Evolutionary conservation across 371 early-diverging fungal species (phyloP), one percentile per base, ranked within the genome.

Genomic region (Rhizomucor pusillus): DNA sequence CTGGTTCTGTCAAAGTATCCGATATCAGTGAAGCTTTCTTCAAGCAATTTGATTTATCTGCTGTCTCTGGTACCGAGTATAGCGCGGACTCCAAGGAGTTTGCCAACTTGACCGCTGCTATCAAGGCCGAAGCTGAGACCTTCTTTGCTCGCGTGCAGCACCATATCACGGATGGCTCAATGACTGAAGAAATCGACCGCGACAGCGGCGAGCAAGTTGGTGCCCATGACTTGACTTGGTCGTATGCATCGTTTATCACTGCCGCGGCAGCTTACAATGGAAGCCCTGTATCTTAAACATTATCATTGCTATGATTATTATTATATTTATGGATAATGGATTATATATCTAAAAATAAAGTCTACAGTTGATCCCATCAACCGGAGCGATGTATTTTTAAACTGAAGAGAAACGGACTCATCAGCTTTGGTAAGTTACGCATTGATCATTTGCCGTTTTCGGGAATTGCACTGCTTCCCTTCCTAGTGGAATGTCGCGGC

Each of bases 151-250:
- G 85, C 2, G 77, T 87, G 5, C 59, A 62, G 16, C 55, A 60
- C 11, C 88, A 88, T 57, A 62, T 60, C 6, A 35, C 52, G 0
- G 80, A 84, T 47, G 81, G 79, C 9, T 67, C 67, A 9, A 70
- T 90, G 62, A 58, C 63, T 19, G 92, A 91, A 65, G 87, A 91
- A 67, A 84, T 77, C 65, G 51, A 79, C 50, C 56, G 79, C 2
- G 39, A 59, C 33, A 69, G 67, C 10, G 92, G 92, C 0, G 75
- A 56, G 22, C 63, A 72, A 41, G 64, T 58, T 2, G 89, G 90
- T 14, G 92, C 91, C 9, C 41, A 58, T 6, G 80, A 90, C 54
- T 60, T 92, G 54, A 91, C 91, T 0, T 91, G 92, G 92, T 80
- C 80, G 34, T 85, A 90, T 58, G 85, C 87, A 5, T 71, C 84